Evolutionary conservation across 768 basidiomycete genomes (phyloP).

Genomic region (Podaxis mareebaensis): DNA sequence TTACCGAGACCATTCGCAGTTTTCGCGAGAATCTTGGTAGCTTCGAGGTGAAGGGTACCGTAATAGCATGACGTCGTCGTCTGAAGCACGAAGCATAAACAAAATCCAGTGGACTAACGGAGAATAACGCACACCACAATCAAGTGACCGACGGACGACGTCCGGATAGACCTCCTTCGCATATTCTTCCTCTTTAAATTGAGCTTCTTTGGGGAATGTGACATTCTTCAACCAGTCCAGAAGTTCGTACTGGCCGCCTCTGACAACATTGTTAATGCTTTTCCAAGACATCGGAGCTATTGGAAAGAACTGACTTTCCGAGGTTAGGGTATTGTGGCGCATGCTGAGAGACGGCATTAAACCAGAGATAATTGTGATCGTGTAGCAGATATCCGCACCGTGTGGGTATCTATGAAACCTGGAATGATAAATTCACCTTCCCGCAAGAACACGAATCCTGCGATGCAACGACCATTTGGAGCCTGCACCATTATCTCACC

Average conservation of each 20-base stretch:
- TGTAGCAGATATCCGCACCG: constrained; percentile 49
- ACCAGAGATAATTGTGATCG: not conserved
- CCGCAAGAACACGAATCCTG: constrained; percentile 41
- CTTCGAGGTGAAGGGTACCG: constrained; percentile 76
- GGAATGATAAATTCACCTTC: constrained; percentile 77
- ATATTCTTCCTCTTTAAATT: constrained; percentile 68
- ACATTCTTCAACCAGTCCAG: constrained; percentile 84
- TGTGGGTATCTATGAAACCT: constrained; percentile 91
- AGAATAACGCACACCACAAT: constrained; percentile 64
- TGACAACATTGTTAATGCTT: constrained; percentile 1
- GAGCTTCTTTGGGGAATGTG: constrained; percentile 87
- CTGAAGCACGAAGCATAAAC: constrained; percentile 36
- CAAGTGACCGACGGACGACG: constrained; percentile 71
- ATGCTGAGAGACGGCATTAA: constrained; percentile 47
- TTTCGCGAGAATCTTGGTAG: constrained; percentile 80
- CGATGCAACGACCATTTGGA: constrained; percentile 44
- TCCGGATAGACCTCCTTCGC: constrained; percentile 67
- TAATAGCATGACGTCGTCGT: constrained; percentile 96
- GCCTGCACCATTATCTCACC: constrained; percentile 39
- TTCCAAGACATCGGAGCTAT: not conserved
- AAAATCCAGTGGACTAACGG: constrained; percentile 4
- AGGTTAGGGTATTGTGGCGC: constrained; percentile 80
- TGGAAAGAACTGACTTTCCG: constrained; percentile 48
- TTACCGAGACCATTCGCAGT: constrained; percentile 52
- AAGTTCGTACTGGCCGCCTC: constrained; percentile 82